phyloP scores from a whole-genome alignment of 2,329 filamentous ascomycete species.

The Colletotrichum sansevieriae region DNA sequence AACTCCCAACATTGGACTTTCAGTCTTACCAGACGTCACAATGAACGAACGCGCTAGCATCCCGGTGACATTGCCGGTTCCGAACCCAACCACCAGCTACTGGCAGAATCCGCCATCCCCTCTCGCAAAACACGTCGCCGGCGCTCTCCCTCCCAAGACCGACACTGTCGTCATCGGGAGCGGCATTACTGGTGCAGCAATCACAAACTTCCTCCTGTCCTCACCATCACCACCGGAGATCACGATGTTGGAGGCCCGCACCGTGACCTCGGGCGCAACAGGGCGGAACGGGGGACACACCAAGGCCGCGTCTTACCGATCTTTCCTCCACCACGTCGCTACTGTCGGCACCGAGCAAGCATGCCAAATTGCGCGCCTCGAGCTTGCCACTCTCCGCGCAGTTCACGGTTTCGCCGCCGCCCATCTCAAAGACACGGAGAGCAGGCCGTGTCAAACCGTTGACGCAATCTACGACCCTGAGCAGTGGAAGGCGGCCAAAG shows the following conservation, averaged over 20 bases:
- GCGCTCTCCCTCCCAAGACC: conserved; percentile 51
- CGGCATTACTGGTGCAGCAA: conserved; percentile 64
- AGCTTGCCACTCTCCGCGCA: conserved; percentile 66
- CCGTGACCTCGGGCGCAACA: conserved; percentile 65
- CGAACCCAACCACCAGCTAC: conserved; percentile 59
- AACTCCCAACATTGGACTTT: background rate
- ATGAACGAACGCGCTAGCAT: conserved; percentile 36
- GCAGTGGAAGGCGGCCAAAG: conserved; percentile 54
- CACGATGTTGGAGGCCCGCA: conserved; percentile 64
- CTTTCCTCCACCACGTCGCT: conserved; percentile 61
- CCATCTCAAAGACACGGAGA: conserved; percentile 59
- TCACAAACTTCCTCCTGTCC: conserved; percentile 49
- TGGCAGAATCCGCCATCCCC: conserved; percentile 59
- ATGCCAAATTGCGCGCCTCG: conserved; percentile 62
- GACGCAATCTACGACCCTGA: conserved; percentile 68
- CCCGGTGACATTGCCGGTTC: conserved; percentile 50
- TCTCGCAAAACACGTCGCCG: conserved; percentile 44
- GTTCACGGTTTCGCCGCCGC: conserved; percentile 66
- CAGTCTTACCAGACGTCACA: background rate
- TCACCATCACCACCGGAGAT: conserved; percentile 45
- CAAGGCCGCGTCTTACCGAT: conserved; percentile 61
- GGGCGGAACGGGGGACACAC: conserved; percentile 67
- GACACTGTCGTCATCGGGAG: conserved; percentile 68
- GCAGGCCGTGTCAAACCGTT: conserved; percentile 63
- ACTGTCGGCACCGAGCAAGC: conserved; percentile 63